Evolutionary conservation across 2,329 filamentous ascomycete genomes (phyloP).

Genomic region (Hypoxylon sp.): DNA sequence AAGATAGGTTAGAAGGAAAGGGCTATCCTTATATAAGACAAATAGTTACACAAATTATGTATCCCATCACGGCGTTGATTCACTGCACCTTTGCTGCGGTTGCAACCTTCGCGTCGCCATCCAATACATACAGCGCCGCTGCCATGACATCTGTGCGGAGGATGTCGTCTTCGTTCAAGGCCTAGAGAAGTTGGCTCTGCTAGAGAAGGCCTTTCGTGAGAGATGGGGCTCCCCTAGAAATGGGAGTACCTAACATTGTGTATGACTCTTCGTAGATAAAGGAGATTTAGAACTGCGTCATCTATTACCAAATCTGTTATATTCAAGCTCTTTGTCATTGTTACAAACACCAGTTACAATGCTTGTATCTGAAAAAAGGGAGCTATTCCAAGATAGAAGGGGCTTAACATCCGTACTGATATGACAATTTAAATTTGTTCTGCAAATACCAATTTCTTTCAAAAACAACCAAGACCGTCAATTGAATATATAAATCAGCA

Average conservation of each 20-base stretch:
- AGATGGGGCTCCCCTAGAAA: neutral
- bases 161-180: neutral
- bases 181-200: neutral
- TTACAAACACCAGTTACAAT: neutral
- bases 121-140: neutral
- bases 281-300: neutral
- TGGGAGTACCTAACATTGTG: neutral
- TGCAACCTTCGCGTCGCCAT: constrained; percentile 1
- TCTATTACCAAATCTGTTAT: neutral
- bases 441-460: neutral
- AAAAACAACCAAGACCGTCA: neutral
- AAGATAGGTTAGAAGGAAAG: too few relatives aligned
- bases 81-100: neutral
- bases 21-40: too few relatives aligned
- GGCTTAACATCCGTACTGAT: neutral
- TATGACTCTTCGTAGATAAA: neutral
- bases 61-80: neutral
- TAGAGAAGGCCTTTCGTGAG: neutral
- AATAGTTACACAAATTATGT: too few relatives aligned
- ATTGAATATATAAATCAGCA: too few relatives aligned
- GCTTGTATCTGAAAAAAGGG: neutral
- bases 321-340: neutral
- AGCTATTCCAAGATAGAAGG: neutral
- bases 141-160: neutral
- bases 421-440: neutral